Evolutionary conservation across 805 yeast species (phyloP).

Genomic region (Zygosaccharomyces bailii): DNA sequence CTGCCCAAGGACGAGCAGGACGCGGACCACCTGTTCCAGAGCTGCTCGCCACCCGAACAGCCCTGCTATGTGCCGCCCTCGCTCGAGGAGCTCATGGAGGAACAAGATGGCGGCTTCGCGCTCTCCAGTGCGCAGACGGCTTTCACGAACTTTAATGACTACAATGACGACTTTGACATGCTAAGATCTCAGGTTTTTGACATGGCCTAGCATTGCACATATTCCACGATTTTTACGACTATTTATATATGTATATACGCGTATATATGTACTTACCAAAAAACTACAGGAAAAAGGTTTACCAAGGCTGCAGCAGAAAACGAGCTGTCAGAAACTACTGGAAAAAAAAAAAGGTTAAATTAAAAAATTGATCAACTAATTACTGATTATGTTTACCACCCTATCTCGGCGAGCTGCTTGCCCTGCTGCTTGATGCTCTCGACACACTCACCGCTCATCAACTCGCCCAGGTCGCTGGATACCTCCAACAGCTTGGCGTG

Average conservation of each 20-base stretch:
- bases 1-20: constrained; percentile 5
- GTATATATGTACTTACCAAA: background rate
- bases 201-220: constrained; percentile 16
- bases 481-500: constrained; percentile 57
- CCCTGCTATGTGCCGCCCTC: constrained; percentile 31
- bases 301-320: too few species aligned
- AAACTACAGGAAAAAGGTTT: too few species aligned
- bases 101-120: constrained; percentile 23
- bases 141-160: constrained; percentile 13
- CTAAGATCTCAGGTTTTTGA: constrained; percentile 18
- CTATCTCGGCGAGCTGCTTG: constrained; percentile 43
- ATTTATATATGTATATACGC: constrained; percentile 1
- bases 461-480: constrained; percentile 68
- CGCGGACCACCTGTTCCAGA: constrained; percentile 9
- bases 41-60: constrained; percentile 5
- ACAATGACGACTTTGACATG: constrained; percentile 21
- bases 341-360: background rate
- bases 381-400: constrained; percentile 41
- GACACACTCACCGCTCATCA: constrained; percentile 70
- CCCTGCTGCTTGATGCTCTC: constrained; percentile 42
- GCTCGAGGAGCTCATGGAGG: constrained; percentile 35
- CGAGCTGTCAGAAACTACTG: too few species aligned
- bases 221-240: constrained; percentile 4
- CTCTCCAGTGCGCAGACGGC: constrained; percentile 3
- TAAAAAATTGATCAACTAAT: background rate